Conservation (phyloP, 164 flowering plant species). For the Buxus sempervirens region DNA sequence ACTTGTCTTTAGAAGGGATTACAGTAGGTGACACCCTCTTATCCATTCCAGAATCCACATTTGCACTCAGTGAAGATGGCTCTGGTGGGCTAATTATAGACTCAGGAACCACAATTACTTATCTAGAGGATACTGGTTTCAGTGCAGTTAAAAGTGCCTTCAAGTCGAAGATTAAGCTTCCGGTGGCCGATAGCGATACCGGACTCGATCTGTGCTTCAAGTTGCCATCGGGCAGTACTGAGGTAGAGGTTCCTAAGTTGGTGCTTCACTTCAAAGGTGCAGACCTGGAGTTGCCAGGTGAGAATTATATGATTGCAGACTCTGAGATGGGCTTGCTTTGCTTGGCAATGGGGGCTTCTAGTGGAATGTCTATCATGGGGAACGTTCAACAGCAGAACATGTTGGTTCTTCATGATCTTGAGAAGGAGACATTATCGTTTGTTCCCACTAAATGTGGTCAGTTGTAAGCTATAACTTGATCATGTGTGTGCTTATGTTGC, state of each 20-base stretch:
- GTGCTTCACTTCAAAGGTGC: slow-evolving; percentile 64
- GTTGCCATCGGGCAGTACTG: slow-evolving; percentile 25
- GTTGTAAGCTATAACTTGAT: slow-evolving; percentile 32
- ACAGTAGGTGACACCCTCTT: slow-evolving; percentile 57
- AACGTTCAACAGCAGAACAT: slow-evolving; percentile 85
- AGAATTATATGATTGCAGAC: slow-evolving; percentile 72
- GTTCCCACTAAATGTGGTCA: slow-evolving; percentile 54
- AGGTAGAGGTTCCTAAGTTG: slow-evolving; percentile 60
- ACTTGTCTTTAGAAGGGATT: slow-evolving; percentile 66
- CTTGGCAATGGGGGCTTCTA: slow-evolving; percentile 64
- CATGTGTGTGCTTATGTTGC: neutral
- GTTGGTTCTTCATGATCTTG: slow-evolving; percentile 70
- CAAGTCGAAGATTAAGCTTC: slow-evolving; percentile 41
- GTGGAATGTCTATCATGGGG: slow-evolving; percentile 82
- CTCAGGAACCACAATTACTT: slow-evolving; percentile 85
- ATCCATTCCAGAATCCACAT: slow-evolving; percentile 47
- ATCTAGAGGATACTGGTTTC: slow-evolving; percentile 49
- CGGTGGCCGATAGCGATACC: slow-evolving; percentile 31
- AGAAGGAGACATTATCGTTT: slow-evolving; percentile 56
- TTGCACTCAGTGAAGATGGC: slow-evolving; percentile 50
- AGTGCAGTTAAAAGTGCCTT: slow-evolving; percentile 52
- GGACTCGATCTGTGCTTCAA: slow-evolving; percentile 81
- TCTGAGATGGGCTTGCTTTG: slow-evolving; percentile 50
- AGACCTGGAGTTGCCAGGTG: slow-evolving; percentile 66
- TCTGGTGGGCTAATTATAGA: slow-evolving; percentile 84